Conservation (phyloP, 2,329 filamentous ascomycete genomes). For the Nothomitra cinnamomea region DNA sequence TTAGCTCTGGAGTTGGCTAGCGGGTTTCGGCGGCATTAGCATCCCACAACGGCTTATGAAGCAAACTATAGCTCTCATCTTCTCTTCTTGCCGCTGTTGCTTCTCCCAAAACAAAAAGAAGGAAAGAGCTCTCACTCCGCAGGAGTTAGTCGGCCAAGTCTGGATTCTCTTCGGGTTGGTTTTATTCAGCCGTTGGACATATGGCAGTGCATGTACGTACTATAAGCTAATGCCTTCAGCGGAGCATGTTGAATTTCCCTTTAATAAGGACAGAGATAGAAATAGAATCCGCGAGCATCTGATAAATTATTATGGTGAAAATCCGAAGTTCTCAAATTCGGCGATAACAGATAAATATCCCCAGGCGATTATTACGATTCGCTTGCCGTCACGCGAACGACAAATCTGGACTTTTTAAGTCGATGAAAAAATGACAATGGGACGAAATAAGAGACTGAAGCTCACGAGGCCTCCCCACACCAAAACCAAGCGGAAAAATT, state of each 20-base stretch:
- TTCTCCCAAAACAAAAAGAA: background rate
- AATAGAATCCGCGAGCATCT: too few relatives aligned
- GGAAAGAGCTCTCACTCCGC: background rate
- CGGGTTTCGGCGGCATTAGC: background rate
- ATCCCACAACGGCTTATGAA: background rate
- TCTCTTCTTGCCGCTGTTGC: background rate
- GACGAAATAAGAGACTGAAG: background rate
- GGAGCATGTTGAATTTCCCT: too few relatives aligned
- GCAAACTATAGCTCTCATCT: background rate
- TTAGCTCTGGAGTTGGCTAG: slow-evolving; percentile 2
- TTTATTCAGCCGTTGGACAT: background rate
- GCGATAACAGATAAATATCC: too few relatives aligned
- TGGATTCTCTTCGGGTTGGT: background rate
- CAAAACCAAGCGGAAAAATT: background rate
- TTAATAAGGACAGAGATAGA: too few relatives aligned
- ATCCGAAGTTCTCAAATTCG: too few relatives aligned
- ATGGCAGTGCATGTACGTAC: background rate
- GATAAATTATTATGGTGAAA: too few relatives aligned
- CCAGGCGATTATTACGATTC: too few relatives aligned
- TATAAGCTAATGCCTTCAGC: too few relatives aligned
- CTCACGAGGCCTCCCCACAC: background rate
- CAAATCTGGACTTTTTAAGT: background rate
- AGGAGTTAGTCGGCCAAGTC: background rate
- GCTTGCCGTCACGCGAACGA: too few relatives aligned
- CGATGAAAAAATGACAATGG: background rate